These are phyloP conservation scores for Pleomassaria siparia DNA, from an alignment of 2,329 filamentous ascomycete species.

Conservation along the genomic window DNA sequence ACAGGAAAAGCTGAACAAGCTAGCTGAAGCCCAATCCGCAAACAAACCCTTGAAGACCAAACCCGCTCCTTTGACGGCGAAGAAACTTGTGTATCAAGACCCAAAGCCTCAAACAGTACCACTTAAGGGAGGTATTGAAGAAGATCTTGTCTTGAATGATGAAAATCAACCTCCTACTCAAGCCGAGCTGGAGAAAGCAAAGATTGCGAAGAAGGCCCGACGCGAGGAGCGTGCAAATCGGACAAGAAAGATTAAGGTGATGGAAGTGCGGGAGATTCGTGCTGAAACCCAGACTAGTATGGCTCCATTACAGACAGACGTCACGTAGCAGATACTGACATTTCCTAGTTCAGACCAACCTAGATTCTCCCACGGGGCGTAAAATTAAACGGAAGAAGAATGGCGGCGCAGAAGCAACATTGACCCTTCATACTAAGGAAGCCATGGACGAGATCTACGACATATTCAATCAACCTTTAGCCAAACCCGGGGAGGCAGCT, in stretches of 20 bases:
- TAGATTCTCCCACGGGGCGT: constrained; percentile 83
- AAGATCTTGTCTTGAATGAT: constrained; percentile 42
- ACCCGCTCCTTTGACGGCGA: constrained; percentile 17
- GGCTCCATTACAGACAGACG: constrained; percentile 35
- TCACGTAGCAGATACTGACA: constrained; percentile 17
- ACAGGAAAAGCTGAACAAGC: constrained; percentile 28
- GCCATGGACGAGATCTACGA: constrained; percentile 98
- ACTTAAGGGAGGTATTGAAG: constrained; percentile 38
- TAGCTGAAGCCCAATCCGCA: constrained; percentile 20
- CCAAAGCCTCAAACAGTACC: constrained; percentile 30
- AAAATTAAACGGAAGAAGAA: constrained; percentile 78
- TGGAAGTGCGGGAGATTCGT: constrained; percentile 68
- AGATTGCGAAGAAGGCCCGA: constrained; percentile 47
- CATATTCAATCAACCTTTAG: constrained; percentile 87
- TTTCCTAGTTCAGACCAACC: constrained; percentile 78
- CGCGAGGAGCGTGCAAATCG: constrained; percentile 53
- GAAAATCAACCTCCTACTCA: constrained; percentile 50
- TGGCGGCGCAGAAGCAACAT: constrained; percentile 75
- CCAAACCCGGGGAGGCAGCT: constrained; percentile 46
- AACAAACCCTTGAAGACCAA: constrained; percentile 12
- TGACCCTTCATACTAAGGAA: constrained; percentile 94
- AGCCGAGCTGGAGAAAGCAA: constrained; percentile 62
- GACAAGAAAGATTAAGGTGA: constrained; percentile 67
- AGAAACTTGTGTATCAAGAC: constrained; percentile 8
- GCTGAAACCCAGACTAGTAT: constrained; percentile 87